These are phyloP conservation scores for Lojkania enalia DNA, from an alignment of 2,329 filamentous ascomycete species.

Conservation along the genomic window DNA sequence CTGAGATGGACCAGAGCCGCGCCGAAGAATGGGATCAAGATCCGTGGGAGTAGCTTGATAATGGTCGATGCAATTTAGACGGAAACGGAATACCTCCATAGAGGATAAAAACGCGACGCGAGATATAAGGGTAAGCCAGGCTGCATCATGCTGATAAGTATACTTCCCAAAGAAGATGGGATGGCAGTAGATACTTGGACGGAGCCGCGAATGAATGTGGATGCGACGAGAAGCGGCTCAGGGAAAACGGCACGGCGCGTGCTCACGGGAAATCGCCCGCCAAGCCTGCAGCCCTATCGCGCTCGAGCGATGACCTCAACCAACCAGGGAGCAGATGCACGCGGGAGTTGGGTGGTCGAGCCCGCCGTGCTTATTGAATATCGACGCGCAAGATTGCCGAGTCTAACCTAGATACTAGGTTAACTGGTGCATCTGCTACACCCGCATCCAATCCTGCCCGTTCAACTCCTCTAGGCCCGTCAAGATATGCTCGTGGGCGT, in stretches of 20 bases:
- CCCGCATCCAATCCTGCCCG: no score
- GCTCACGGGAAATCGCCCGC: slow-evolving; percentile 27
- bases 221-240: slow-evolving; percentile 8
- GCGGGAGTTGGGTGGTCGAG: no score
- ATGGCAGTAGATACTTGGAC: neutral
- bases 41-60: slow-evolving; percentile 80
- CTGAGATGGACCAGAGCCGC: slow-evolving; percentile 60
- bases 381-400: no score
- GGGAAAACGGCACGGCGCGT: slow-evolving; percentile 24
- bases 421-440: no score
- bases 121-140: neutral
- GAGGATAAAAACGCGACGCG: slow-evolving; percentile 16
- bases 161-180: neutral
- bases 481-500: slow-evolving; percentile 45
- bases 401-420: no score
- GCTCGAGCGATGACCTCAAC: slow-evolving; percentile 14
- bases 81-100: slow-evolving; percentile 82
- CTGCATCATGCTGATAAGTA: slow-evolving; percentile 19
- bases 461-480: no score
- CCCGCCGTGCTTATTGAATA: no score
- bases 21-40: slow-evolving; percentile 78
- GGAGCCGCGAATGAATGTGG: neutral
- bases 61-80: slow-evolving; percentile 93
- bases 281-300: slow-evolving; percentile 36
- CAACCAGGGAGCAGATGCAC: neutral